Evolutionary conservation across 2,329 filamentous ascomycete species (phyloP).

Genomic region (Colletotrichum aenigma): DNA sequence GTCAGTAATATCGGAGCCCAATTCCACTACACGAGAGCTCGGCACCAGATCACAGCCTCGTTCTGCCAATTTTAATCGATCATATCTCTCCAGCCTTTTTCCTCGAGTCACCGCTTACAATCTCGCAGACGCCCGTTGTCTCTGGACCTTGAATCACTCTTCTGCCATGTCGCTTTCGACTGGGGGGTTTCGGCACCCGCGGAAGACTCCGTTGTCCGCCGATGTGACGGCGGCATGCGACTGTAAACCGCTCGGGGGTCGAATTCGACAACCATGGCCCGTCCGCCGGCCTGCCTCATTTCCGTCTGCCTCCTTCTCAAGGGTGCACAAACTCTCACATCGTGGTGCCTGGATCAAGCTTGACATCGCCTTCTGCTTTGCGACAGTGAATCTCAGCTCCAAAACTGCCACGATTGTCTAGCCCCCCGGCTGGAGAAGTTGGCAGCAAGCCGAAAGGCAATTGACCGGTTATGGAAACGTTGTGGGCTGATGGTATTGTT

Average conservation of each 20-base stretch:
- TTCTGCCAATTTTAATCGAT: not conserved
- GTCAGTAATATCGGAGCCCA: not conserved
- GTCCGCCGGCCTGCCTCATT: not conserved
- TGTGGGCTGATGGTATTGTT: not conserved
- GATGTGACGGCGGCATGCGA: not conserved
- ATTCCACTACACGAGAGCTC: not conserved
- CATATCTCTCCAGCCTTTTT: not conserved
- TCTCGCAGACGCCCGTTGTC: not conserved
- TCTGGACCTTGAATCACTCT: not conserved
- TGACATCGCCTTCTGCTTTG: not conserved
- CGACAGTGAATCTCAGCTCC: not conserved
- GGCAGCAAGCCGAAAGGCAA: not conserved
- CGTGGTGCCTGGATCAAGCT: not conserved
- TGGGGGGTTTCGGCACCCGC: not conserved
- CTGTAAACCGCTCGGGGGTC: not conserved
- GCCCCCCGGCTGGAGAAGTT: not conserved
- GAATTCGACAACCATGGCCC: not conserved
- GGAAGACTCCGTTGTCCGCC: not conserved
- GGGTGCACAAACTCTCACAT: not conserved
- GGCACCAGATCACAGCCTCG: not conserved
- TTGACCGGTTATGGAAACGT: not conserved
- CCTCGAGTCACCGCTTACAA: not conserved
- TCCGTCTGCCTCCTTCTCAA: not conserved
- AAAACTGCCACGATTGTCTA: not conserved
- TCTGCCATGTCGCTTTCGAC: not conserved